Percentiles rank a stretch among this genome's conserved stretches.
Conservation (phyloP, 441 rosid species). For the Erodium chrysanthum region DNA sequence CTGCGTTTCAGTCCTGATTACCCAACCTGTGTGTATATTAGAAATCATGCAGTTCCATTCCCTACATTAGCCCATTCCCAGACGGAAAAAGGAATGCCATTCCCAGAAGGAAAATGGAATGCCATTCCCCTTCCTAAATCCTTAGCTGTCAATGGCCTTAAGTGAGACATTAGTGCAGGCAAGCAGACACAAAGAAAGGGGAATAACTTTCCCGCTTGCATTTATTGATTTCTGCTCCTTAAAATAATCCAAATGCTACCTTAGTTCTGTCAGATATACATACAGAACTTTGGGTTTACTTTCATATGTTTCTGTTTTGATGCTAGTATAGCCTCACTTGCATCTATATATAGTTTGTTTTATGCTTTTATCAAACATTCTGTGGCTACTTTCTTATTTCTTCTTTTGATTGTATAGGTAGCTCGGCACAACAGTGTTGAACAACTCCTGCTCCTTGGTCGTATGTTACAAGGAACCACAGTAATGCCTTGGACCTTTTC, state of each 20-base stretch:
- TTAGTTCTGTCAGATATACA: slow-evolving; percentile 1
- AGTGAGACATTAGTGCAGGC: not conserved
- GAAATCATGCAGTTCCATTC: not conserved
- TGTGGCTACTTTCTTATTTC: slow-evolving; percentile 13
- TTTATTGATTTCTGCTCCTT: not conserved
- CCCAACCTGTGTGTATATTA: not conserved
- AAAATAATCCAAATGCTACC: not conserved
- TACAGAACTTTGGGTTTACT: not conserved
- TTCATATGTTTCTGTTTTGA: not conserved
- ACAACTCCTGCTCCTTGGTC: slow-evolving; percentile 89
- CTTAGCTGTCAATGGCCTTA: not conserved
- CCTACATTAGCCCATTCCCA: not conserved
- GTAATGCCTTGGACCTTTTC: slow-evolving; percentile 84
- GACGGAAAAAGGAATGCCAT: not conserved
- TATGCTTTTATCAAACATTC: slow-evolving; percentile 16
- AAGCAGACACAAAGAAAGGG: not conserved
- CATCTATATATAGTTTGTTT: not conserved
- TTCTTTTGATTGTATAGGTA: slow-evolving; percentile 43
- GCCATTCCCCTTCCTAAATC: not conserved
- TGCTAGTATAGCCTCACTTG: not conserved
- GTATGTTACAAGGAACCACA: slow-evolving; percentile 85
- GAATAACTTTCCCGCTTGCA: not conserved
- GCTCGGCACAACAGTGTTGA: slow-evolving; percentile 83
- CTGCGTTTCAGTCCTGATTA: not conserved
- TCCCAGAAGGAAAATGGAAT: not conserved